phyloP scores from a whole-genome alignment of 495 filamentous ascomycete genomes.

The Penicillium desertorum region DNA sequence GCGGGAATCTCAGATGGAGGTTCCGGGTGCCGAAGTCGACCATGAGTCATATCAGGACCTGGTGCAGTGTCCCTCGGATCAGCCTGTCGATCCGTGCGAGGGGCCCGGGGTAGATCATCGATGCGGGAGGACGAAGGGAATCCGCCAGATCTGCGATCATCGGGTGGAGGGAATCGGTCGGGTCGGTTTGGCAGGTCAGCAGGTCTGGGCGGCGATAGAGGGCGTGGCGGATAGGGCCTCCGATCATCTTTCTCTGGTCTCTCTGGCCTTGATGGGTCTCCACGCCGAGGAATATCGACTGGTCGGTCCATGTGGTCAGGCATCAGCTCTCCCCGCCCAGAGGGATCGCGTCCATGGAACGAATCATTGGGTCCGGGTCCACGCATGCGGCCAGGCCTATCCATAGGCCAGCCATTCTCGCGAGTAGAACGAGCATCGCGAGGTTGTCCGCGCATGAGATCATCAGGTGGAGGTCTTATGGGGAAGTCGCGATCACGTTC shows the following conservation, averaged over 20 bases:
- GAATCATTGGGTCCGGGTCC: conserved; percentile 20
- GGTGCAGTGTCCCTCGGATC: conserved; percentile 31
- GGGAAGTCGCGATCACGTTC: conserved; percentile 40
- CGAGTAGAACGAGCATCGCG: conserved; percentile 37
- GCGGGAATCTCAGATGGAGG: conserved; percentile 61
- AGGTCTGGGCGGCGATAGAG: conserved; percentile 32
- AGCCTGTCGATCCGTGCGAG: conserved; percentile 37
- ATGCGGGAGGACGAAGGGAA: conserved; percentile 27
- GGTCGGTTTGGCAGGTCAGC: conserved; percentile 38
- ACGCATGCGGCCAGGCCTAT: conserved; percentile 39
- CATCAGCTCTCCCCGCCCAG: conserved; percentile 40
- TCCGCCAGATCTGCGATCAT: conserved; percentile 35
- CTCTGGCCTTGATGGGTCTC: conserved; percentile 33
- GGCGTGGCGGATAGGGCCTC: conserved; percentile 27
- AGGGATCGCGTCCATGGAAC: conserved; percentile 33
- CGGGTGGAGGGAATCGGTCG: conserved; percentile 35
- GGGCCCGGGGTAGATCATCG: conserved; percentile 43
- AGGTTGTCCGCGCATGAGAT: conserved; percentile 43
- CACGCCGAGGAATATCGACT: conserved; percentile 35
- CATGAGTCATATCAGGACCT: conserved; percentile 53
- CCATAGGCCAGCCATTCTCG: conserved; percentile 39
- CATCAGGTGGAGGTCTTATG: conserved; percentile 36
- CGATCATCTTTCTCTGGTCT: conserved; percentile 43
- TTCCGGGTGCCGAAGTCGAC: conserved; percentile 55
- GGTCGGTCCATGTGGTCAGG: conserved; percentile 38